Percentiles rank a stretch among this genome's conserved stretches.
Evolutionary conservation across 495 filamentous ascomycete species (phyloP).

Genomic region (Tuber calosporum): DNA sequence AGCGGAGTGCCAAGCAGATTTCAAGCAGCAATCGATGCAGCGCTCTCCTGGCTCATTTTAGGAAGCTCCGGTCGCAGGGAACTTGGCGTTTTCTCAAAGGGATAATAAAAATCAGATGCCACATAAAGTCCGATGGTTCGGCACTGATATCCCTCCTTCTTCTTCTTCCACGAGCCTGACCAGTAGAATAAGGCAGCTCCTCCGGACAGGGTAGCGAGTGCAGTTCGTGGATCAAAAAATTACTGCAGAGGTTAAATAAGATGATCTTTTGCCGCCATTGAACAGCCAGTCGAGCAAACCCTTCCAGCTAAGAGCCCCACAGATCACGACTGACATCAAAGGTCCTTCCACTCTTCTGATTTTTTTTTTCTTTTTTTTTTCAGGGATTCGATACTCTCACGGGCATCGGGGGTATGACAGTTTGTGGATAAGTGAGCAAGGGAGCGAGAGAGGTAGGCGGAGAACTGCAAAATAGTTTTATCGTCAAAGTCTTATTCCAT

Average conservation of each 20-base stretch:
- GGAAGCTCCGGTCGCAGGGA: neutral
- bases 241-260: neutral
- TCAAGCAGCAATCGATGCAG: neutral
- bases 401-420: neutral
- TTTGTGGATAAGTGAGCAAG: conserved; percentile 1
- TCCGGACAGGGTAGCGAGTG: neutral
- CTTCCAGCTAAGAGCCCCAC: neutral
- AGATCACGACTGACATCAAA: neutral
- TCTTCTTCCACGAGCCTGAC: neutral
- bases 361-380: neutral
- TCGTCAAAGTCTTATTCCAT: neutral
- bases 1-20: neutral
- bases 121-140: neutral
- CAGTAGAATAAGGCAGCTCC: neutral
- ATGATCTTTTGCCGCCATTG: neutral
- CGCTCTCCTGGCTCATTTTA: neutral
- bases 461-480: neutral
- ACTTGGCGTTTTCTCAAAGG: neutral
- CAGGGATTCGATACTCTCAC: neutral
- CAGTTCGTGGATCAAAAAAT: neutral
- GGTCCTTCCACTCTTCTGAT: neutral
- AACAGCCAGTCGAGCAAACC: neutral
- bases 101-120: neutral
- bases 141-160: neutral
- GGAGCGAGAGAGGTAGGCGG: neutral